Evolutionary conservation across 352 stramenopile species (phyloP), one percentile per base, ranked within the genome.

Genomic region (Paralagenidium karlingii): DNA sequence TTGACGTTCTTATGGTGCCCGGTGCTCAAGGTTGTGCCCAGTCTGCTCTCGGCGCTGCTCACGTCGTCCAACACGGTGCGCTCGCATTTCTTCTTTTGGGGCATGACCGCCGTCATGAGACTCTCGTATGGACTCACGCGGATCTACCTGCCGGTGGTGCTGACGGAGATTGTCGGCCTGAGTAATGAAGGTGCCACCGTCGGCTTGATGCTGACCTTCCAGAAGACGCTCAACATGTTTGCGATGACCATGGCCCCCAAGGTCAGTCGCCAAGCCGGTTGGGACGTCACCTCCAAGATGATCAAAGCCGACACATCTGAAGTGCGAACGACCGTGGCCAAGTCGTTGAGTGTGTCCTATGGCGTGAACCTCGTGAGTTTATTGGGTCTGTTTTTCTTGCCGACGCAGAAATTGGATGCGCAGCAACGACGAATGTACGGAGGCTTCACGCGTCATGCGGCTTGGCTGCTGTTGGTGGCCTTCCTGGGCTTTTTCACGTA

Each of bases 81-180:
- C 32, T 49, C 79, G 42, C 61, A 51, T 37, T 77, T 73, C 56
- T 58, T 83, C 20, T 83, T 81, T 51, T 59, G 57, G 16, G 16
- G 71, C 30, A 61, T 81, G 22, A 53, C 66, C 42, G 56, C 55
- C 1, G 34, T 83, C 21, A 60, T 61, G 1, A 67, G 63, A 47
- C 44, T 83, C 12, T 51, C 64, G 3, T 58, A 77, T 18, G 69
- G 66, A 16, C 78, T 83, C 31, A 60, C 53, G 11, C 43, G 61
- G 18, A 40, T 83, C 20, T 69, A 68, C 42, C 60, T 53, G 25
- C 59, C 81, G 38, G 65, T 81, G 22, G 66, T 66, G 5, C 53
- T 80, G 15, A 79, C 62, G 3, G 69, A 83, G 38, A 81, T 83
- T 44, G 63, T 73, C 20, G 60, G 81, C 43, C 62, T 77, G 39